A percentile compares a stretch with the other conserved stretches of the same genome.
Evolutionary conservation across 345 rosid genomes (phyloP).

Genomic region (thale cress (Arabidopsis thaliana)): TAIR10.1 NC_003076.8:9307501-9308000

Average conservation of each 20-base stretch:
- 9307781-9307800: constrained; percentile 68
- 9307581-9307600: constrained; percentile 62
- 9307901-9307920: constrained; percentile 61
- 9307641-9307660: constrained; percentile 87
- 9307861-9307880: constrained; percentile 88
- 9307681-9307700: constrained; percentile 80
- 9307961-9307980: neutral
- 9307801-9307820: constrained; percentile 60
- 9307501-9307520: constrained; percentile 99
- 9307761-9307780: constrained; percentile 98
- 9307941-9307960: constrained; percentile 70
- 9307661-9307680: constrained; percentile 91
- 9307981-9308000: neutral
- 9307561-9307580: constrained; percentile 96
- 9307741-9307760: constrained; percentile 79
- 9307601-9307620: constrained; percentile 67
- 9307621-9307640: constrained; percentile 72
- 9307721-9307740: constrained; percentile 72
- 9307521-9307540: constrained; percentile 95
- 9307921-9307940: constrained; percentile 70
- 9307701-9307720: constrained; percentile 80
- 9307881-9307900: constrained; percentile 76
- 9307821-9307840: constrained; percentile 68
- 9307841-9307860: constrained; percentile 89
- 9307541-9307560: constrained; percentile 91